Conservation (phyloP, 2,329 filamentous ascomycete genomes). For the Paraphoma chrysanthemicola region DNA sequence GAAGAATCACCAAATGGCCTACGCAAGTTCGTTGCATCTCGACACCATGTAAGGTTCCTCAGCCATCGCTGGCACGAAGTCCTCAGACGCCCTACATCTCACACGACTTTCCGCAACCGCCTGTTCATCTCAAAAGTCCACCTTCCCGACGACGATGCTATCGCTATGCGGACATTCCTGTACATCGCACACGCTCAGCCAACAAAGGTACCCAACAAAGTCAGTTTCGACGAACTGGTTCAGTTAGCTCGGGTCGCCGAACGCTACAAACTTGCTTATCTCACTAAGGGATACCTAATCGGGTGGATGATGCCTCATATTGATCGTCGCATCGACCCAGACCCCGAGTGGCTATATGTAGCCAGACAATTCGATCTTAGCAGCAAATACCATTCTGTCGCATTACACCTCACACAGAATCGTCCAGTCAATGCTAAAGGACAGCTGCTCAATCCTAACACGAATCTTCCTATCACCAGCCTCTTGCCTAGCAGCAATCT, state of each 20-base stretch:
- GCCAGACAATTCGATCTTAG: slow-evolving; percentile 31
- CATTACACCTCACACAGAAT: no score
- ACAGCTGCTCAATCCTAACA: no score
- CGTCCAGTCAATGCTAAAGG: no score
- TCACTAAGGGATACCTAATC: slow-evolving; percentile 14
- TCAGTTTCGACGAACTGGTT: slow-evolving; percentile 32
- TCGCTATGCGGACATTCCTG: slow-evolving; percentile 41
- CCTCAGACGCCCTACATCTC: not conserved
- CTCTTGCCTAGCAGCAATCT: no score
- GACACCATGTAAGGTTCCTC: slow-evolving; percentile 12
- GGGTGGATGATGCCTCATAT: slow-evolving; percentile 19
- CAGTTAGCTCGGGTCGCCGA: slow-evolving; percentile 33
- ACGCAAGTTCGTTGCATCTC: slow-evolving; percentile 9
- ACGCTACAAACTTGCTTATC: slow-evolving; percentile 31
- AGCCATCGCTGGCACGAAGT: slow-evolving; percentile 11
- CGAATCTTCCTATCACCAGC: no score
- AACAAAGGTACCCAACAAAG: slow-evolving; percentile 25
- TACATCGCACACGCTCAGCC: slow-evolving; percentile 40
- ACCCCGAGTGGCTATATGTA: slow-evolving; percentile 36
- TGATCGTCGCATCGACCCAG: slow-evolving; percentile 3
- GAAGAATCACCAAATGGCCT: slow-evolving; percentile 3
- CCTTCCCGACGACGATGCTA: slow-evolving; percentile 39
- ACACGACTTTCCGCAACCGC: slow-evolving; percentile 2
- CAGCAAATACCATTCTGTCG: no score
- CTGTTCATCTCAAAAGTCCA: slow-evolving; percentile 17